Conservation (phyloP, 306 rosid species). For the Quercus ilex region DNA sequence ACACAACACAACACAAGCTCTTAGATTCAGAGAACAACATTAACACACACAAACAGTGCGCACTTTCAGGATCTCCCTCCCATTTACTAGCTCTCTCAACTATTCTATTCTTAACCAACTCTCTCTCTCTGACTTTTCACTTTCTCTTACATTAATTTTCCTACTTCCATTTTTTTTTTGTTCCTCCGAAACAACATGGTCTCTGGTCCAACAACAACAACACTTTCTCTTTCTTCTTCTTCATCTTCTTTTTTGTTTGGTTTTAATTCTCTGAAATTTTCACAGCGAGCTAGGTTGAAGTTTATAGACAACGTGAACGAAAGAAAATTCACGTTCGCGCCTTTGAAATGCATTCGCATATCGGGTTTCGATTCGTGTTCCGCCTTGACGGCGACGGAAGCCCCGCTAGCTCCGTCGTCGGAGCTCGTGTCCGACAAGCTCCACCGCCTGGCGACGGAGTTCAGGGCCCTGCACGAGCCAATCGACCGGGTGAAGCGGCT, state of each 20-base stretch:
- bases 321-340: background rate
- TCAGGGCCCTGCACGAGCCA: conserved; percentile 52
- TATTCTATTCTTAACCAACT: background rate
- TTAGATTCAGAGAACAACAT: background rate
- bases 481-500: conserved; percentile 67
- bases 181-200: conserved; percentile 21
- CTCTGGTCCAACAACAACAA: background rate
- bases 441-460: conserved; percentile 42
- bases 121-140: background rate
- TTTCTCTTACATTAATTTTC: background rate
- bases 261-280: background rate
- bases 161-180: background rate
- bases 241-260: background rate
- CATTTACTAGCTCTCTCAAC: background rate
- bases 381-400: background rate
- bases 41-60: background rate
- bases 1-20: no score
- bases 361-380: no score
- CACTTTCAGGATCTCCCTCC: background rate
- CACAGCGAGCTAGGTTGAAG: background rate
- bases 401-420: background rate
- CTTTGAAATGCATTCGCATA: background rate
- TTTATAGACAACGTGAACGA: background rate
- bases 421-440: conserved; percentile 27
- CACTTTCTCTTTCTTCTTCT: background rate